Evolutionary conservation across 805 yeast species (phyloP), one percentile per base, ranked within the genome.

Genomic region (Tetrapisispora fleetii): DNA sequence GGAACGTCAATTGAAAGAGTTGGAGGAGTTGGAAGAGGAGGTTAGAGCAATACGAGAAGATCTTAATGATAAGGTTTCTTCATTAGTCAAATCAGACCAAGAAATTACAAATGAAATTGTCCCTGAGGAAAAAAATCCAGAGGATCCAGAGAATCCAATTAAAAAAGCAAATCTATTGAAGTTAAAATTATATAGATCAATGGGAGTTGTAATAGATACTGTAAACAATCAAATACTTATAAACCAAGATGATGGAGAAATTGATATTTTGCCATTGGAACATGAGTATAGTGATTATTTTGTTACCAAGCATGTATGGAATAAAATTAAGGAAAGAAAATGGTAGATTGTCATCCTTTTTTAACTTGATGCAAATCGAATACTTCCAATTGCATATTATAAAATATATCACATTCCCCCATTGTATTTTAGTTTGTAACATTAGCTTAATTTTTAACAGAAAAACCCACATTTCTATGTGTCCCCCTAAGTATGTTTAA

Each of bases 271-370:
- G 46, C 74, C 77, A 27, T 73, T 80, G 32, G 75, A 72, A 24
- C 70, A 65, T 45, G 59, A 78, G 50, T 78, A 80, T 52, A 78
- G 84, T 56, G 81, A 80, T 50, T 82, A 74, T 57, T 85, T 84
- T 62, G 75, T 84, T 30, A 76, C 87, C 14, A 85, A 86, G 58
- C 83, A 78, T 59, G 76, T 86, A 32, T 86, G 95, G 95, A 93
- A 85, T 22, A 46, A 40, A 36, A 22, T 46, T 13, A 39, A 46
- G 27, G 35, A 46, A 22, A 45, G 36, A 16, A 21, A 33, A 21
- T 19, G 3, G 32, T 21, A 11, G 17, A 18, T 19, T 11, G 22
- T 10, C 13, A n/a, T 40, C 2, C 13, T 27, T 16, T 13, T 27
- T 13, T 32, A 32, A n/a, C n/a, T 32, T 4, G 14, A 40, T 40